Conservation (phyloP, 352 stramenopile genomes). For the Phytophthora agathidicida region DNA sequence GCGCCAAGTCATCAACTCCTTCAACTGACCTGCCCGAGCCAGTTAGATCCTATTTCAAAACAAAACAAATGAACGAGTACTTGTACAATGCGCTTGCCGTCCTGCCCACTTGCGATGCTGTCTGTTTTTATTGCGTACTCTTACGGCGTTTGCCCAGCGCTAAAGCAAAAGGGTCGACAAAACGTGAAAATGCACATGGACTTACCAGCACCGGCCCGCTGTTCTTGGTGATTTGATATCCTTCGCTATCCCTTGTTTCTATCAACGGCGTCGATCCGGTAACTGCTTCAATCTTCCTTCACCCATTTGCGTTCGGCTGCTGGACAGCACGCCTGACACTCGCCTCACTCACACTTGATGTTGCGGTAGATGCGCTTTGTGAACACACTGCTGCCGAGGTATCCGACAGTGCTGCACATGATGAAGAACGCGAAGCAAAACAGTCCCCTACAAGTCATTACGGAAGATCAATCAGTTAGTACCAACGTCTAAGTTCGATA, state of each 20-base stretch:
- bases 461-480: conserved; percentile 6
- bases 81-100: conserved; percentile 17
- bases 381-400: conserved; percentile 92
- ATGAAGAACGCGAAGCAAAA: conserved; percentile 94
- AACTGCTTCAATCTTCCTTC: conserved; percentile 21
- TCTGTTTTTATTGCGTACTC: conserved; percentile 18
- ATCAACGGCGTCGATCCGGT: conserved; percentile 1
- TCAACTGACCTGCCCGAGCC: conserved; percentile 25
- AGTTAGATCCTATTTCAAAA: conserved; percentile 22
- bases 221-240: conserved; percentile 7
- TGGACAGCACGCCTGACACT: conserved; percentile 20
- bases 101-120: conserved; percentile 20
- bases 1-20: conserved; percentile 51
- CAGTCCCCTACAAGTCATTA: conserved; percentile 61
- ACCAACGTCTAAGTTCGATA: not conserved
- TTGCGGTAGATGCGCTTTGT: conserved; percentile 96
- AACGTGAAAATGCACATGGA: conserved; percentile 23
- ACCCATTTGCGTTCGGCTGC: conserved; percentile 8
- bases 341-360: conserved; percentile 94
- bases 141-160: conserved; percentile 13
- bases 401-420: conserved; percentile 93
- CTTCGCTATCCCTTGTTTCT: conserved; percentile 4
- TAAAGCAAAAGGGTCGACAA: conserved; percentile 13
- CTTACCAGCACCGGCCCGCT: conserved; percentile 7
- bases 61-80: conserved; percentile 16